Base-by-base conservation (phyloP, 371 early-diverging fungal genomes). In the Capillidium heterosporum region DNA sequence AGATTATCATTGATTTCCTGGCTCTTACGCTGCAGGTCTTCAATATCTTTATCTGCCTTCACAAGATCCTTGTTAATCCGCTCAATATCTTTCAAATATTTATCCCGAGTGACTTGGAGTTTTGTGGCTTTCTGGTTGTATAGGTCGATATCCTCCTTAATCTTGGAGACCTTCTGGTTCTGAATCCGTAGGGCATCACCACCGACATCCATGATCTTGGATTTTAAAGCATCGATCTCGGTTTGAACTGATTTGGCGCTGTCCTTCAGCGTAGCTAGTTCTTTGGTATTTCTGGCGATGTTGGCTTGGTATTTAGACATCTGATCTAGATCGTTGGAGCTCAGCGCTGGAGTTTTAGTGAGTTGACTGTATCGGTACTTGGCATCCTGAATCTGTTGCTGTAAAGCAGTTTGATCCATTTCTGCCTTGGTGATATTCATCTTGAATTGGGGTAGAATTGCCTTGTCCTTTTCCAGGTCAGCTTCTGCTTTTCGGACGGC, bases 161-260 rank as follows among this genome's bases (percentile, higher is more conserved):
- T 65, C 29, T 80, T 77, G 54, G 91, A 90, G 19, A 91, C 90
- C 24, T 79, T 85, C 27, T 81, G 76, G 58, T 85, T 88, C 67
- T 97, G 95, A 5, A 77, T 65, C 41, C 93, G 75, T 29, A 95
- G 66, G 60, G 81, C 75, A 61, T 83, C 83, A 56, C 94, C 95
- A 53, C 95, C 95, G 11, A 80, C 88, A 54, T 91, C 78, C 69
- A 94, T 71, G 57, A 95, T 92, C 59, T 87, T 75, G 35, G 87
- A 80, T 55, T 94, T 92, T 21, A 95, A 69, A 15, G 71, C 69
- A 41, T 76, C 70, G 56, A 88, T 85, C 15, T 72, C 80, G 2
- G 66, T 73, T 50, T 85, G 80, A 44, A 87, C 81, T 7, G 70
- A 56, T 19, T 62, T 57, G 32, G 73, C 62, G 29, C 74, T 66